A percentile compares a stretch with the other conserved stretches of the same genome.
phyloP scores from a whole-genome alignment of 495 filamentous ascomycete species.

The Beverwykella pulmonaria region DNA sequence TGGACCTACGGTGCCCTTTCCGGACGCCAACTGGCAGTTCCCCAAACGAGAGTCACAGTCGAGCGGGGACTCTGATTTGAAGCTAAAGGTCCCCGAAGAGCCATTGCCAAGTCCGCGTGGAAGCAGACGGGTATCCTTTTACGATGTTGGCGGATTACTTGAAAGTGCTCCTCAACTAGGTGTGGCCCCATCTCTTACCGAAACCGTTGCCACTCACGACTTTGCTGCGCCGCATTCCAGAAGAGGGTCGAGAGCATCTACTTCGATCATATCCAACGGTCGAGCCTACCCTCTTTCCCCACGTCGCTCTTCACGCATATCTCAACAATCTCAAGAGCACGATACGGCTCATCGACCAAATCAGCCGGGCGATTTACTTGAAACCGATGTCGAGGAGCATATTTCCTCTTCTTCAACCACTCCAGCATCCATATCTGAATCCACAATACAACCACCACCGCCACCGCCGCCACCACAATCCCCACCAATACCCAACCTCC shows the following conservation, averaged over 20 bases:
- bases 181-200: constrained; percentile 40
- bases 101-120: constrained; percentile 36
- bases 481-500: neutral
- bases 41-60: constrained; percentile 18
- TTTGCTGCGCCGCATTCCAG: constrained; percentile 41
- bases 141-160: constrained; percentile 47
- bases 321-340: constrained; percentile 33
- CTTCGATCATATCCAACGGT: constrained; percentile 23
- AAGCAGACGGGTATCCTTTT: constrained; percentile 42
- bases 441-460: neutral
- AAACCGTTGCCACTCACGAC: constrained; percentile 48
- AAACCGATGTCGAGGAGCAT: neutral
- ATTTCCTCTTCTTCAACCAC: neutral
- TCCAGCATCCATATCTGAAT: neutral
- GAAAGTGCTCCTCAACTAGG: constrained; percentile 31
- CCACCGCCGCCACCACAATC: neutral
- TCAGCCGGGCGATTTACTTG: constrained; percentile 25
- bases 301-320: constrained; percentile 27
- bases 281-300: constrained; percentile 17
- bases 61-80: constrained; percentile 34
- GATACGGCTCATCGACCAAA: constrained; percentile 27
- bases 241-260: constrained; percentile 38
- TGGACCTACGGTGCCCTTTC: constrained; percentile 14
- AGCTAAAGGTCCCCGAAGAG: constrained; percentile 5
- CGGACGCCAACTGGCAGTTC: constrained; percentile 23